These are phyloP conservation scores for Paraphoma chrysanthemicola DNA, from an alignment of 2,329 filamentous ascomycete species.

Conservation along the genomic window DNA sequence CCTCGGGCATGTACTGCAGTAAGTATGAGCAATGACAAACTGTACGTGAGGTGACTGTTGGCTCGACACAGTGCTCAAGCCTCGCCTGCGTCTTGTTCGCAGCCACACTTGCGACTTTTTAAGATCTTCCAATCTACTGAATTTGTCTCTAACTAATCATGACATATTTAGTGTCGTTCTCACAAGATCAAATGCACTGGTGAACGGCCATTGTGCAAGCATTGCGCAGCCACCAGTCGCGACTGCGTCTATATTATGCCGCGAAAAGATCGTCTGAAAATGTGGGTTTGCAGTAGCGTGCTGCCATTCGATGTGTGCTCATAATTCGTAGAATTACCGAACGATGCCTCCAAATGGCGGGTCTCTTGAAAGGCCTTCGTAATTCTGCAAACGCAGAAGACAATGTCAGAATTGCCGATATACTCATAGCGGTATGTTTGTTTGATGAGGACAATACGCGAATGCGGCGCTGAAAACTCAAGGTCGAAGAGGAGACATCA, in stretches of 20 bases:
- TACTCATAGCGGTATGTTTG: not conserved
- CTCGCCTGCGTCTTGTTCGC: not conserved
- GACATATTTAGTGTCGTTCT: constrained; percentile 39
- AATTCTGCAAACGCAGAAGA: constrained; percentile 26
- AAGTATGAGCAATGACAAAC: not conserved
- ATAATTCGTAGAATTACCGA: constrained; percentile 35
- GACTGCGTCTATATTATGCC: constrained; percentile 50
- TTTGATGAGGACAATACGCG: not conserved
- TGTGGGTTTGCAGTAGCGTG: constrained; percentile 25
- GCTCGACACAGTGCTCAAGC: not conserved
- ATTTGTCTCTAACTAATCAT: not conserved
- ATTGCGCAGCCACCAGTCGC: constrained; percentile 42
- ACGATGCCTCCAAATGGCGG: constrained; percentile 36
- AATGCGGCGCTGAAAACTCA: not conserved
- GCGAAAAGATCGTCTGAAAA: constrained; percentile 47
- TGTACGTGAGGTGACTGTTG: not conserved
- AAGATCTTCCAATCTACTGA: constrained; percentile 12
- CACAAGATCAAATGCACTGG: constrained; percentile 53
- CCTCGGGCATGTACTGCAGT: constrained; percentile 24
- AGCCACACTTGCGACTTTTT: not conserved
- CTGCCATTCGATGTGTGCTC: constrained; percentile 5
- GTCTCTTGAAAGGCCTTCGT: constrained; percentile 25
- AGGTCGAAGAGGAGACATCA: not conserved
- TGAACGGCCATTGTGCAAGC: constrained; percentile 44
- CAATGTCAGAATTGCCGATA: not conserved